Evolutionary conservation across 805 yeast species (phyloP), one percentile per base, ranked within the genome.

Genomic region (Monosporozyma yasuniensis): DNA sequence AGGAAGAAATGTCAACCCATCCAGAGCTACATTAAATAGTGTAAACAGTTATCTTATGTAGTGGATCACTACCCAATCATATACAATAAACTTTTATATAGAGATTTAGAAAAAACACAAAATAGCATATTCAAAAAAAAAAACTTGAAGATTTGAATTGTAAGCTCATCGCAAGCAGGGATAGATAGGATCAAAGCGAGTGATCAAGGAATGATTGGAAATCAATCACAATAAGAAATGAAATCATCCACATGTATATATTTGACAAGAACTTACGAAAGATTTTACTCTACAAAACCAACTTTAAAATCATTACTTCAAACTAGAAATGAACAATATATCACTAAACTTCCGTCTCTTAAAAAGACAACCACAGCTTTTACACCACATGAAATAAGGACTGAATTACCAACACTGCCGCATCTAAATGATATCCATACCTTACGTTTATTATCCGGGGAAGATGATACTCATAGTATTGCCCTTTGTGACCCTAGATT

Each of bases 21-120:
- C 89, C 49, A 70, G 96, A 46, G 81, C 87, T 10, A 84, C 95
- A 0, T 68, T 87, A 39, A 89, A 83, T 56, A 76, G 90, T 27
- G 79, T 85, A 2, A 84, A 87, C 54, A 65, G 80, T 2, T 78
- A 54, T 52, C 55, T 83, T 28, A 76, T 83, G 80, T 47, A 44
- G 41, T 18, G 10, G 41, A 12, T 9, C 14, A 37, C 14, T 37
- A 19, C 41, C 41, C 41, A 37, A 37, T 37, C 41, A 37, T 37
- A 37, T 37, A 10, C 16, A 32, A 16, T 32, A 16, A 32, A 32
- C 35, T 32, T 32, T 32, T 32, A n/a, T 32, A 32, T 32, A 32
- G 35, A 32, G 35, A 32, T 32, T 32, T 32, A 4, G 12, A 28
- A 32, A 32, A 32, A 32, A 32, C 35, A 14, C n/a, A 32, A 32